Percentiles rank a stretch among this genome's conserved stretches.
These are phyloP conservation scores for Periconia sp. DNA, from an alignment of 2,329 filamentous ascomycete species.

Conservation along the genomic window DNA sequence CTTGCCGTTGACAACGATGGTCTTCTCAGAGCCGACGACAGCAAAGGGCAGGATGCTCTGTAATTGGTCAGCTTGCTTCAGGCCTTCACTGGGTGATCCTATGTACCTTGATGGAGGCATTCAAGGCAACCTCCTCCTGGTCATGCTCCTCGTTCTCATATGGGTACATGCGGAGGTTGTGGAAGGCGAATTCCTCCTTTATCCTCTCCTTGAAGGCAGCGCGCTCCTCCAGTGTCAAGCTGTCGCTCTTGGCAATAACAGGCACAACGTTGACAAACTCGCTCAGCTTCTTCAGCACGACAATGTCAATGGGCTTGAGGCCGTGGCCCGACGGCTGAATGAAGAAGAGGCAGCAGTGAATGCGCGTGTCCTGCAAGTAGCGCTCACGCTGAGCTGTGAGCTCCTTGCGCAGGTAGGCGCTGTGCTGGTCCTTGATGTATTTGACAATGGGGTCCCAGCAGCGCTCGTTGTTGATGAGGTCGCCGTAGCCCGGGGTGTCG, in stretches of 20 bases:
- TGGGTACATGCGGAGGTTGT: conserved; percentile 99
- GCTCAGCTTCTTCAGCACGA: conserved; percentile 98
- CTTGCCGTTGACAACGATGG: conserved; percentile 95
- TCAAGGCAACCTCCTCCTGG: conserved; percentile 91
- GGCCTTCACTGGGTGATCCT: conserved; percentile 17
- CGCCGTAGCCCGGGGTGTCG: conserved; percentile 96
- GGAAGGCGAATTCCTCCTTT: conserved; percentile 99
- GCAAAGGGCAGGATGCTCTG: conserved; percentile 95
- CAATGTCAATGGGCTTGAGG: conserved; percentile 98
- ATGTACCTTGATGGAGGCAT: conserved; percentile 97
- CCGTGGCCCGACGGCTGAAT: conserved; percentile 98
- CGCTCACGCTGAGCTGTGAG: conserved; percentile 98
- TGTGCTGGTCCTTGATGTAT: conserved; percentile 99
- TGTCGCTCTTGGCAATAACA: conserved; percentile 98
- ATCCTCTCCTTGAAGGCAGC: conserved; percentile 96
- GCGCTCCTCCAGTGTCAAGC: conserved; percentile 93
- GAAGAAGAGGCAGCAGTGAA: conserved; percentile 99
- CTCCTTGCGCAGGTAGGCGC: conserved; percentile 98
- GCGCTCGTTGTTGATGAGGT: conserved; percentile 99
- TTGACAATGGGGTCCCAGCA: conserved; percentile 99
- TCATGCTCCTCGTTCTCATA: conserved; percentile 99
- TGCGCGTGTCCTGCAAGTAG: conserved; percentile 98
- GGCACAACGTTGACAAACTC: conserved; percentile 99
- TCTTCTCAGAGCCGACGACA: conserved; percentile 97
- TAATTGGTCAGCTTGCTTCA: conserved; percentile 40